Percentiles rank a stretch among this genome's conserved stretches.
These are phyloP conservation scores for Atkinsonella texensis DNA, from an alignment of 2,329 filamentous ascomycete genomes.

Conservation along the genomic window DNA sequence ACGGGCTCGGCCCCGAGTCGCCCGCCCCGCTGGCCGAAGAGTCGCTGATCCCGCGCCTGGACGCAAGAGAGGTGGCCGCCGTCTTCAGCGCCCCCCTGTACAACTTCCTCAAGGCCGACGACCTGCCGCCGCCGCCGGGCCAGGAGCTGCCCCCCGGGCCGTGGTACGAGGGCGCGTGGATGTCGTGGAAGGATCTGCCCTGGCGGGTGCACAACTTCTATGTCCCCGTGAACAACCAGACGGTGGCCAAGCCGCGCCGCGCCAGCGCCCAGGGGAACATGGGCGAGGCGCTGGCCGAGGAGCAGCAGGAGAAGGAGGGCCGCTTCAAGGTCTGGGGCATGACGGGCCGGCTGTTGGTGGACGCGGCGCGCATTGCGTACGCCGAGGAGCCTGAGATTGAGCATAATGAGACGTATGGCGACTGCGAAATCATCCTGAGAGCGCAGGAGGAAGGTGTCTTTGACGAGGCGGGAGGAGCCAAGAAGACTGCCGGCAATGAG, in stretches of 20 bases:
- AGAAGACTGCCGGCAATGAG: slow-evolving; percentile 17
- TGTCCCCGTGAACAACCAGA: slow-evolving; percentile 65
- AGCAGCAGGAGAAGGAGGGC: slow-evolving; percentile 34
- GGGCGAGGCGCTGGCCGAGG: slow-evolving; percentile 32
- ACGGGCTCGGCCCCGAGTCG: slow-evolving; percentile 22
- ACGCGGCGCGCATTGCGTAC: slow-evolving; percentile 77
- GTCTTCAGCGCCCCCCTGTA: slow-evolving; percentile 86
- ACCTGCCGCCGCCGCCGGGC: slow-evolving; percentile 35
- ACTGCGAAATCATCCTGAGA: slow-evolving; percentile 36
- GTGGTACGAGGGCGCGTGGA: slow-evolving; percentile 84
- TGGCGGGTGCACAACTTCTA: slow-evolving; percentile 91
- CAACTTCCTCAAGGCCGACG: slow-evolving; percentile 58
- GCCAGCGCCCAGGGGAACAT: slow-evolving; percentile 31
- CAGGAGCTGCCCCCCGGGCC: slow-evolving; percentile 36
- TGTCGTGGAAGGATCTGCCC: slow-evolving; percentile 60
- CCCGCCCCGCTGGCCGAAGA: slow-evolving; percentile 45
- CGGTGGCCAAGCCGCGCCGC: slow-evolving; percentile 47
- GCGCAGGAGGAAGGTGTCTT: slow-evolving; percentile 34
- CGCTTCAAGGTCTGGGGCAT: slow-evolving; percentile 88
- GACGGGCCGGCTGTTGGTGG: slow-evolving; percentile 83
- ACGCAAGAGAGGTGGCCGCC: slow-evolving; percentile 83
- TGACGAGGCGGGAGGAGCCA: slow-evolving; percentile 25
- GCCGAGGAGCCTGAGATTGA: slow-evolving; percentile 75
- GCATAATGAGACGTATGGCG: slow-evolving; percentile 42
- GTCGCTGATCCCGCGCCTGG: slow-evolving; percentile 64